Conservation (phyloP, 2,329 filamentous ascomycete genomes). For the Aspergillus brasiliensis region DNA sequence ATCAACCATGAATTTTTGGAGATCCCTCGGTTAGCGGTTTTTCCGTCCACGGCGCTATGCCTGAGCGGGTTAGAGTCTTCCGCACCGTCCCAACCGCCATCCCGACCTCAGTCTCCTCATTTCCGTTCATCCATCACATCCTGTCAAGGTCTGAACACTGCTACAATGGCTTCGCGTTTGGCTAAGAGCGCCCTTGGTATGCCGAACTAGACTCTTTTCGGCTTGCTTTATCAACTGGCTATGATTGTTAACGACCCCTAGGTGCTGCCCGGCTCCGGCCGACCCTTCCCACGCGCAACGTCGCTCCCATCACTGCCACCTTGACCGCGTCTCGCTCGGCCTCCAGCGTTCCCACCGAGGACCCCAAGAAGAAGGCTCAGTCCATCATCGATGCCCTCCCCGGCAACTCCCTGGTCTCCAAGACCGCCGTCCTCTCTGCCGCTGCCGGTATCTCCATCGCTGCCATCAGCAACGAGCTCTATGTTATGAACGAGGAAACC, state of each 20-base stretch:
- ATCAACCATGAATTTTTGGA: constrained; percentile 29
- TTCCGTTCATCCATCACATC: constrained; percentile 42
- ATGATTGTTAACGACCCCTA: constrained; percentile 49
- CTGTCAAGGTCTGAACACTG: constrained; percentile 59
- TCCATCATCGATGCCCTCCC: constrained; percentile 92
- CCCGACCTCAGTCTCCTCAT: constrained; percentile 44
- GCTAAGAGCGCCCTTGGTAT: constrained; percentile 92
- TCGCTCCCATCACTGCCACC: constrained; percentile 73
- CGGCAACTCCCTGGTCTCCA: constrained; percentile 88
- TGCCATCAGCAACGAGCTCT: constrained; percentile 99
- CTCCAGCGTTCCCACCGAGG: constrained; percentile 78
- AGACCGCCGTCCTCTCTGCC: constrained; percentile 95
- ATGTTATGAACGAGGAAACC: constrained; percentile 98
- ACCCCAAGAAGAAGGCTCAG: constrained; percentile 96
- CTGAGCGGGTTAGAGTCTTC: constrained; percentile 38
- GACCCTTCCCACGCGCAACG: constrained; percentile 70
- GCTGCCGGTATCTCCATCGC: constrained; percentile 87
- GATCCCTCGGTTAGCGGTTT: constrained; percentile 35
- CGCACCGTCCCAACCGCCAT: constrained; percentile 40
- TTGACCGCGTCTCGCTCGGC: constrained; percentile 68
- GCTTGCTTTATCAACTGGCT: constrained; percentile 17
- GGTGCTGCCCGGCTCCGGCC: constrained; percentile 91
- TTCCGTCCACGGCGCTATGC: constrained; percentile 33
- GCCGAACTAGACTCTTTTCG: constrained; percentile 47
- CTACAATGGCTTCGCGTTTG: constrained; percentile 96